Base-by-base conservation (phyloP, 2,329 filamentous ascomycete genomes). In the Botrytis fragariae region DNA sequence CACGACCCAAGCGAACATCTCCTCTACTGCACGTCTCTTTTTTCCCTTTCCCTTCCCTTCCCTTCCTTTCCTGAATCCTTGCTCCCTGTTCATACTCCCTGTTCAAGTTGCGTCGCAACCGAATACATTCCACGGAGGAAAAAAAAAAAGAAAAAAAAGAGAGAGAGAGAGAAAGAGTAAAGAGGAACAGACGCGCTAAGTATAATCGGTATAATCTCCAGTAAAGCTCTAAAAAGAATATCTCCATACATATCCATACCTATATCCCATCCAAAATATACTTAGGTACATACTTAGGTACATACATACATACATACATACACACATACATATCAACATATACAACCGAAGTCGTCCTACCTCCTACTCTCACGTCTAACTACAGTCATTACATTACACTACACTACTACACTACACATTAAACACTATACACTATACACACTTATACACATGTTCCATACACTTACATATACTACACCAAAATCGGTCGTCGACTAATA, bases 151-250 rank as follows among this genome's bases (percentile, higher is more conserved):
- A 32, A 35, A n/a, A 22, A 22, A 48, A 22, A 48, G 2, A 44
- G 18, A 7, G 1, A 51, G 48, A 51, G 45, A 25, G 10, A n/a
- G 51, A 54, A 25, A 29, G n/a, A 54, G 51, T 29, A n/a, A 29
- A 29, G 51, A 68, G 45, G 35, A 68, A 57, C 65, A 68, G 65
- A n/a, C 65, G 65, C 48, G 65, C 65, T 57, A 54, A 54, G 51
- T 54, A 29, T 1, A 54, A 54, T 54, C 25, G n/a, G 51, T 54
- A 68, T 68, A n/a, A 67, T 68, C 64, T 68, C 45, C 35, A 68
- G 45, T 48, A 29, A 68, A 54, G 25, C 29, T 54, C 64, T 39
- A 42, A 42, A 68, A 42, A 68, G 48, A 39, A 54, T 54, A 42
- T 32, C 18, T 68, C 32, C 64, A 67, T 51, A 51, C 29, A 65